phyloP scores from a whole-genome alignment of 1,139 yeast species.

The Nematodospora anomalae region DNA sequence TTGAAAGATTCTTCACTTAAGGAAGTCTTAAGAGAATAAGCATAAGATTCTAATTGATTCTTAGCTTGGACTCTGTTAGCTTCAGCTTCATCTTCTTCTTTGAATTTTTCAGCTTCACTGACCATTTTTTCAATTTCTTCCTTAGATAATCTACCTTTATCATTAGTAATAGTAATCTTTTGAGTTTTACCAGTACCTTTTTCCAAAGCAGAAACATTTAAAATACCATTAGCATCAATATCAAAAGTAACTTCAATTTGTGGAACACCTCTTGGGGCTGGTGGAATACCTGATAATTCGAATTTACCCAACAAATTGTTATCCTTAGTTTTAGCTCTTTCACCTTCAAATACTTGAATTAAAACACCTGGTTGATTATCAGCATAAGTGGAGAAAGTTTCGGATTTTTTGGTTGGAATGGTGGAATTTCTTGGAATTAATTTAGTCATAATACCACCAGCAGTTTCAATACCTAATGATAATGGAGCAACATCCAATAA shows the following conservation, averaged over 20 bases:
- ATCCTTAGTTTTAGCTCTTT: constrained; percentile 93
- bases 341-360: constrained; percentile 97
- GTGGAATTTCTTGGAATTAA: constrained; percentile 96
- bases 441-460: constrained; percentile 98
- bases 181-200: constrained; percentile 85
- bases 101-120: constrained; percentile 50
- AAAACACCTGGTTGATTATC: constrained; percentile 97
- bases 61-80: constrained; percentile 55
- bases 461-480: constrained; percentile 94
- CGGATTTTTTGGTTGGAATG: constrained; percentile 95
- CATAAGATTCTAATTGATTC: constrained; percentile 91
- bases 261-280: constrained; percentile 98
- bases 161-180: constrained; percentile 51
- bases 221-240: constrained; percentile 92
- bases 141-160: constrained; percentile 53
- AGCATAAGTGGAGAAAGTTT: constrained; percentile 94
- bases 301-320: constrained; percentile 95
- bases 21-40: constrained; percentile 86
- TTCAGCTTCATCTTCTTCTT: constrained; percentile 51
- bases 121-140: constrained; percentile 55
- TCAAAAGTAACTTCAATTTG: constrained; percentile 96
- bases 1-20: constrained; percentile 76
- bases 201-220: constrained; percentile 90
- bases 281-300: constrained; percentile 93
- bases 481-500: constrained; percentile 91